Evolutionary conservation across 2,329 filamentous ascomycete species (phyloP), one percentile per base, ranked within the genome.

Genomic region (Trichoderma guizhouense): DNA sequence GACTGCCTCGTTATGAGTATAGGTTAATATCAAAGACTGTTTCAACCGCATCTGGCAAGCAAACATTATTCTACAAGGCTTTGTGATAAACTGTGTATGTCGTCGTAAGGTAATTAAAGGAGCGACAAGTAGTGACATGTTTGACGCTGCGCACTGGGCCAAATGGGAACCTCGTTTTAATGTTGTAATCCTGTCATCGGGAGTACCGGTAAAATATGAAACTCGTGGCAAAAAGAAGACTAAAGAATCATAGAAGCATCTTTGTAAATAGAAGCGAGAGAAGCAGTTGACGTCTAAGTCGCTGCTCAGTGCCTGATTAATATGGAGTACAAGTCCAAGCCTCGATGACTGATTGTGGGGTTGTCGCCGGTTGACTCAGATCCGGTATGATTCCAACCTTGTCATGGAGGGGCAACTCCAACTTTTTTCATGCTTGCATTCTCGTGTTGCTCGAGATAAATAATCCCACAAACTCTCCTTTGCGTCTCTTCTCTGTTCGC

Each of bases 351-450:
- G 47, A 51, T 60, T 36, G 69, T 62, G 72, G 62, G 58, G 34
- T 47, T 26, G 60, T 71, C 34, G 69, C 69, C 72, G 72, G 60
- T 73, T 73, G 72, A 73, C 72, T 73, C 72, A 73, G 67, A 53
- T 53, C 43, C 21, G n/a, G 24, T 32, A 30, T 58, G 51, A 64
- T 64, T 64, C 61, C 61, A 43, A 43, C 34, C 61, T 63, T 43
- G 61, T 67, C 53, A 67, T 67, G 21, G 64, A 67, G 64, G 64
- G 64, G 64, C 64, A 67, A 43, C 18, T 57, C 24, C 51, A 30
- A 43, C 57, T 66, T 61, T 43, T 43, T 51, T 61, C 47, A n/a
- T 30, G 32, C 21, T 43, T n/a, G 39, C 43, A 24, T 8, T 9
- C 18, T 51, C 21, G 14, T 24, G 28, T 32, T 69, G 24, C 28